A percentile compares a stretch with the other conserved stretches of the same genome.
Evolutionary conservation across 2,329 filamentous ascomycete genomes (phyloP).

Genomic region (Fusarium mangiferae): DNA sequence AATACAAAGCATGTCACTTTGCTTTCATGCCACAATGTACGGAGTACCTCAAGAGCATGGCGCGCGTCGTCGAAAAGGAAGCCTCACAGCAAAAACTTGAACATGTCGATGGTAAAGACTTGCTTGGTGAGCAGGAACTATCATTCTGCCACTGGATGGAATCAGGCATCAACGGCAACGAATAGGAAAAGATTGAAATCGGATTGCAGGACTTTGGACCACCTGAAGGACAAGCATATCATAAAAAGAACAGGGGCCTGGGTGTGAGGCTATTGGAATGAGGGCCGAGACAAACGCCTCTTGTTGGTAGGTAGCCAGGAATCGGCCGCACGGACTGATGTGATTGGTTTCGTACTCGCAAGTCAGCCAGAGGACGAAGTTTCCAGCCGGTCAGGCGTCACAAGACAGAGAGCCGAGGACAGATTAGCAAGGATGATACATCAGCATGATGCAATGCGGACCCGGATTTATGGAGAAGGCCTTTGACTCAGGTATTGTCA

Average conservation of each 20-base stretch:
- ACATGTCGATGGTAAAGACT: neutral
- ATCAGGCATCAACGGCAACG: neutral
- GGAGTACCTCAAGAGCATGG: conserved; percentile 20
- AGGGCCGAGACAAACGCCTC: conserved; percentile 42
- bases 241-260: conserved; percentile 34
- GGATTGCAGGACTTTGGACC: conserved; percentile 9
- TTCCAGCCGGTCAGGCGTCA: conserved; percentile 39
- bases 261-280: conserved; percentile 36
- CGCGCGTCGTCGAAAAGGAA: conserved; percentile 12
- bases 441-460: conserved; percentile 44
- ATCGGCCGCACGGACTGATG: conserved; percentile 23
- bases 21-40: conserved; percentile 19
- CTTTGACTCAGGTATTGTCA: conserved; percentile 37
- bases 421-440: conserved; percentile 36
- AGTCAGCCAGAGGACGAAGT: conserved; percentile 32
- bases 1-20: conserved; percentile 1
- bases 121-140: neutral
- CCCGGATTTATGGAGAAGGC: conserved; percentile 40
- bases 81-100: neutral
- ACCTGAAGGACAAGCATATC: conserved; percentile 18
- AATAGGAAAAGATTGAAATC: conserved; percentile 17
- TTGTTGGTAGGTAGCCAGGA: conserved; percentile 41
- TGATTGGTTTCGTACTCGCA: conserved; percentile 42
- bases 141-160: conserved; percentile 8
- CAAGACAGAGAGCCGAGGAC: conserved; percentile 37